A percentile compares a stretch with the other conserved stretches of the same genome.
These are phyloP conservation scores for Pulveroboletus sp. DNA, from an alignment of 768 basidiomycete species.

Conservation along the genomic window DNA sequence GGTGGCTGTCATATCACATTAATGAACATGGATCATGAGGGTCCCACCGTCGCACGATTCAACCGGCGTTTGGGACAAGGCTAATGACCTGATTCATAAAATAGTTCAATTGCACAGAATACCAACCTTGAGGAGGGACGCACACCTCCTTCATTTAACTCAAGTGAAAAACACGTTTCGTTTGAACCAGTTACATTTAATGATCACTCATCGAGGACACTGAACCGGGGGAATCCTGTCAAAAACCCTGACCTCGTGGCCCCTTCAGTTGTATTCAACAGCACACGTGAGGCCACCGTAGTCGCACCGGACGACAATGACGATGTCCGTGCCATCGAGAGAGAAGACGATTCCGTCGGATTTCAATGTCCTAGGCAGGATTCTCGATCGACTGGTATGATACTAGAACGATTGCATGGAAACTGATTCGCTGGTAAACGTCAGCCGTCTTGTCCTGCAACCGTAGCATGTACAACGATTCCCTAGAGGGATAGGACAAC, in stretches of 20 bases:
- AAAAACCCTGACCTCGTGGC: constrained; percentile 18
- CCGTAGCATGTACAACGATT: not conserved
- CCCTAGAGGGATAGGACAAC: no score
- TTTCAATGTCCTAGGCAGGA: no score
- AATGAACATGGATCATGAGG: constrained; percentile 16
- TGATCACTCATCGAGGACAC: constrained; percentile 11
- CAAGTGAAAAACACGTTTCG: constrained; percentile 7
- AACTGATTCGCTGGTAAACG: no score
- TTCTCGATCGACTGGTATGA: no score
- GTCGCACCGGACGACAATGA: constrained; percentile 17
- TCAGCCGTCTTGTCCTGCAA: no score
- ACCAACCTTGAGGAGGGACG: not conserved
- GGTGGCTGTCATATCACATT: constrained; percentile 10
- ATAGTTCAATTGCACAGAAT: not conserved
- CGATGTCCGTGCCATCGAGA: not conserved
- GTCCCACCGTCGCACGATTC: constrained; percentile 21
- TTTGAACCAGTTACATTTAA: not conserved
- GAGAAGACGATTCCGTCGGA: not conserved
- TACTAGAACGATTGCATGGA: no score
- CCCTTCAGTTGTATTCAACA: constrained; percentile 7
- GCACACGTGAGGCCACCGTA: not conserved
- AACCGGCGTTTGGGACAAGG: constrained; percentile 20
- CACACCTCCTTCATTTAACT: constrained; percentile 13
- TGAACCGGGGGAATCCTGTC: constrained; percentile 16
- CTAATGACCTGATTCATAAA: constrained; percentile 12